These are phyloP conservation scores for Xylaria cubensis DNA, from an alignment of 495 filamentous ascomycete genomes.

Conservation along the genomic window DNA sequence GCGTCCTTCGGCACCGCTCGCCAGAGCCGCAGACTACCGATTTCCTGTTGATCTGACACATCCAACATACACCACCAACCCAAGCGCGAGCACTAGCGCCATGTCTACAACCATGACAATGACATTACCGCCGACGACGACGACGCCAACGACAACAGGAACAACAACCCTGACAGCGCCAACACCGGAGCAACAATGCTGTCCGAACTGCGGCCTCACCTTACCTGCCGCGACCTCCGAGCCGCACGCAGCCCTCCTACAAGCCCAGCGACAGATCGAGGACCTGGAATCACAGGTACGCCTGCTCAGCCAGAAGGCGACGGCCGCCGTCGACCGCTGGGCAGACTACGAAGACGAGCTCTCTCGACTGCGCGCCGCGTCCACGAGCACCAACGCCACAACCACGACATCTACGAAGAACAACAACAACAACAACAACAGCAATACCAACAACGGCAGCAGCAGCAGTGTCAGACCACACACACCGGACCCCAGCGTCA, in stretches of 20 bases:
- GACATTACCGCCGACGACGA: conserved; percentile 28
- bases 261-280: conserved; percentile 72
- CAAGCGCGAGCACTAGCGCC: neutral
- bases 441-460: conserved; percentile 33
- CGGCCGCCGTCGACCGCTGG: conserved; percentile 78
- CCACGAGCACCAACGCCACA: conserved; percentile 39
- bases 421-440: conserved; percentile 33
- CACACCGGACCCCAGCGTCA: conserved; percentile 30
- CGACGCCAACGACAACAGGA: conserved; percentile 24
- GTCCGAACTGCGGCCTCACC: conserved; percentile 40
- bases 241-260: conserved; percentile 56
- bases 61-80: neutral
- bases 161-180: conserved; percentile 28
- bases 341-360: conserved; percentile 96
- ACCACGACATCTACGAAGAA: conserved; percentile 40
- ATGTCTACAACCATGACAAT: conserved; percentile 35
- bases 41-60: neutral
- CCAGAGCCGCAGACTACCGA: neutral
- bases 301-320: conserved; percentile 76
- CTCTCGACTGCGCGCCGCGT: conserved; percentile 62
- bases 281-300: conserved; percentile 84
- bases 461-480: conserved; percentile 23
- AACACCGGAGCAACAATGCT: conserved; percentile 32
- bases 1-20: neutral
- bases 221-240: conserved; percentile 49